Conservation (phyloP, 1,139 yeast genomes). For the Blastobotrys buckinghamii region DNA sequence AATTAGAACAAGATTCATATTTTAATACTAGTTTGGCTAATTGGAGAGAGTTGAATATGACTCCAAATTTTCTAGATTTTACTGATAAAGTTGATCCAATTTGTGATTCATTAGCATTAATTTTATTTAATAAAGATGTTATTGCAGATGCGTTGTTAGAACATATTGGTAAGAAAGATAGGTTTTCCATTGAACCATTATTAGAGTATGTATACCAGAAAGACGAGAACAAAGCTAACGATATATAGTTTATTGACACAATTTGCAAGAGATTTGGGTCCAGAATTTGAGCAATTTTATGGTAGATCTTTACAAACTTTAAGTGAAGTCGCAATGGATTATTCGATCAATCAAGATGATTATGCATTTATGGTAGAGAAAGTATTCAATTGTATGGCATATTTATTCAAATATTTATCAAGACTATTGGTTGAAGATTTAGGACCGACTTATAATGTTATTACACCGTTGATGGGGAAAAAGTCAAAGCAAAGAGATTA, state of each 20-base stretch:
- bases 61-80: constrained; percentile 66
- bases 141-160: constrained; percentile 52
- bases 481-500: constrained; percentile 48
- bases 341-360: constrained; percentile 3
- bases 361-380: constrained; percentile 49
- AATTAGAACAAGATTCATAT: constrained; percentile 57
- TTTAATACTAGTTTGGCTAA: constrained; percentile 73
- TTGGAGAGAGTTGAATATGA: constrained; percentile 83
- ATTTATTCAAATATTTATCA: constrained; percentile 80
- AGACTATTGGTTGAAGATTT: constrained; percentile 57
- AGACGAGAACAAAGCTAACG: not conserved
- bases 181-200: constrained; percentile 70
- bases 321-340: constrained; percentile 18
- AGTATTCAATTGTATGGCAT: constrained; percentile 81
- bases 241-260: constrained; percentile 52
- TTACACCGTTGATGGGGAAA: constrained; percentile 57
- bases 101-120: constrained; percentile 71
- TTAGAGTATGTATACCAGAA: constrained; percentile 45
- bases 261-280: constrained; percentile 88
- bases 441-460: constrained; percentile 56
- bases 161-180: constrained; percentile 54
- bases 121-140: constrained; percentile 60
- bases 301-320: constrained; percentile 42
- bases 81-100: constrained; percentile 48
- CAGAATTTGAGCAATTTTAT: constrained; percentile 77